Evolutionary conservation across 257 asterid genomes (phyloP), one percentile per base, ranked within the genome.

Genomic region (Leonotis leonurus): DNA sequence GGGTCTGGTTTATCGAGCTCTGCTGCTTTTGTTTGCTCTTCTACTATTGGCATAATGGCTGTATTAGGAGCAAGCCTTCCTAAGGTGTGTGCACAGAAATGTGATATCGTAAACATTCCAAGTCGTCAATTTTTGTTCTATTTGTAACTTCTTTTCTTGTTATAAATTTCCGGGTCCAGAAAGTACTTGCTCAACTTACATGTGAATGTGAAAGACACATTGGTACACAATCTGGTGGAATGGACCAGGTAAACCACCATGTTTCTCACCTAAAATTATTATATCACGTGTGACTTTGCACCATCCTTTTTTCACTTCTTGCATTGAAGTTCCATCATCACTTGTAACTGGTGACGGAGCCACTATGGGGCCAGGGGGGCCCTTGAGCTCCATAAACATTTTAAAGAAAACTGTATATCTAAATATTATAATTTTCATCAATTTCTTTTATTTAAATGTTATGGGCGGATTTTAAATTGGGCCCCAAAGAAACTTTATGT

Each of bases 1-100:
- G 97, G 98, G 35, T 93, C 99, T 62, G 99, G 99, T 50, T 78
- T 93, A 54, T 93, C 99, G 18, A 93, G 99, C 81, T 93, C 99
- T 70, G 97, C 99, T 61, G 97, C 97, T 55, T 87, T 93, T 78
- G 99, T 89, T 68, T 93, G 99, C 84, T 89, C 96, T 36, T 70
- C 99, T 37, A 87, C 96, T 35, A 93, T 93, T 46, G 94, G 96
- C 55, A 80, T 93, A 69, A 89, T 93, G 97, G 94, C 97, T 68
- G 83, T 80, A 27, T 50, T 83, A 14, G 97, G 86, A 2, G 56
- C 70, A 35, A 83, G 53, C 66, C 22, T 82, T 20, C 81, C 97
- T n/a, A 89, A 89, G 96, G 96, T 88, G 7, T 27, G 33, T 49
- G 18, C 10, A 0, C 25, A 20, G 33, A 33, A 10, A 29, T 54